Evolutionary conservation across 2,329 filamentous ascomycete genomes (phyloP).

Genomic region (Rutstroemia sp.): DNA sequence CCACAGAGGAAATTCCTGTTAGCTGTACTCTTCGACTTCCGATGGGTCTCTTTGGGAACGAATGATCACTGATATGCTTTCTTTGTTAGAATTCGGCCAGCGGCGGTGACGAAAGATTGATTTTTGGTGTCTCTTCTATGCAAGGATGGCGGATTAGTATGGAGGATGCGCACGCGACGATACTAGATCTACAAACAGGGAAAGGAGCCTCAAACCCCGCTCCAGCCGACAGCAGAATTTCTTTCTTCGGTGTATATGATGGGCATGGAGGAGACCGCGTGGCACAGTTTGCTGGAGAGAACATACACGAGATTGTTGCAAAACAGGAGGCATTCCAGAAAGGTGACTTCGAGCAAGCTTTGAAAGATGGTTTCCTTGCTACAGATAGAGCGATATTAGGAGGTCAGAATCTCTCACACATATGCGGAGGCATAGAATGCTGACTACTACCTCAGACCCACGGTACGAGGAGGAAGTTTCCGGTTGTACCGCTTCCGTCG

Average conservation of each 20-base stretch:
- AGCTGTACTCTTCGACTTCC: too few relatives aligned
- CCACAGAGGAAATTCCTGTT: too few relatives aligned
- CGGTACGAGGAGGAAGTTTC: conserved; percentile 97
- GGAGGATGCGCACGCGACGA: conserved; percentile 89
- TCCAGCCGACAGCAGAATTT: conserved; percentile 64
- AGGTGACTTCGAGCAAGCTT: conserved; percentile 86
- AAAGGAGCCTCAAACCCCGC: conserved; percentile 47
- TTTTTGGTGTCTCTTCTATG: conserved; percentile 97
- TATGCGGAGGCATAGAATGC: conserved; percentile 11
- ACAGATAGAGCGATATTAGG: conserved; percentile 93
- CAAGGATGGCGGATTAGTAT: conserved; percentile 99
- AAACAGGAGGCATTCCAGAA: conserved; percentile 92
- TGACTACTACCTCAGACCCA: conserved; percentile 59
- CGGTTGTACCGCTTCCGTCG: conserved; percentile 91
- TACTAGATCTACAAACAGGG: conserved; percentile 74
- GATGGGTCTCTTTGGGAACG: neutral
- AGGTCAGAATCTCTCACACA: conserved; percentile 48
- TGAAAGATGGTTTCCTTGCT: conserved; percentile 95
- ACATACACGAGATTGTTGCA: conserved; percentile 88
- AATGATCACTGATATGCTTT: conserved; percentile 13
- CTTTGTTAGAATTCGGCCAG: conserved; percentile 67
- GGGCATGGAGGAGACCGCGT: conserved; percentile 97
- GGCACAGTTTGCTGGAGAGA: conserved; percentile 82
- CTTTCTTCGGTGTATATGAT: conserved; percentile 97
- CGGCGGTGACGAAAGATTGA: conserved; percentile 85